Evolutionary conservation across 2,329 filamentous ascomycete species (phyloP).

Genomic region (Penicillium griseofulvum): DNA sequence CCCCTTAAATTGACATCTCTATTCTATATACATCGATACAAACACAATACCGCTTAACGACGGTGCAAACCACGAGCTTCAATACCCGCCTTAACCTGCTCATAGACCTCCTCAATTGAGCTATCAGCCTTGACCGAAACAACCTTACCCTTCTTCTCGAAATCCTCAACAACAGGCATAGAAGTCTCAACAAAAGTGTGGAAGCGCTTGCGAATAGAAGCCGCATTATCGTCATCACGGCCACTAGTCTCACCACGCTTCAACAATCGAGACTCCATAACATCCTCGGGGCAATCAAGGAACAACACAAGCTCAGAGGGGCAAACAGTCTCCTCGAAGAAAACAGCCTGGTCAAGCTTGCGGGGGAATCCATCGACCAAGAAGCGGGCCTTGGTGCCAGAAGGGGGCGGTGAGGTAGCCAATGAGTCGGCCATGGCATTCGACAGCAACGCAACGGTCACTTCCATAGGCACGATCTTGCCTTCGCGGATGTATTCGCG

Average conservation of each 20-base stretch:
- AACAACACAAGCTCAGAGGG: conserved; percentile 84
- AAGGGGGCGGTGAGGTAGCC: conserved; percentile 38
- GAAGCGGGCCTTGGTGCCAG: conserved; percentile 64
- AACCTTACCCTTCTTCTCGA: conserved; percentile 71
- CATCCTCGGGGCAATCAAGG: conserved; percentile 86
- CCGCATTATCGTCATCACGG: conserved; percentile 86
- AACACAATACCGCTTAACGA: conserved; percentile 16
- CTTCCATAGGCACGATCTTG: conserved; percentile 97
- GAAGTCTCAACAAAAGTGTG: conserved; percentile 90
- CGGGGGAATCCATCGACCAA: conserved; percentile 81
- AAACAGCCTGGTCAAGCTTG: conserved; percentile 93
- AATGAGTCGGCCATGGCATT: conserved; percentile 82
- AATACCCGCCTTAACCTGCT: conserved; percentile 51
- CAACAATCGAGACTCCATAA: conserved; percentile 79
- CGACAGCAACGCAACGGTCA: conserved; percentile 88
- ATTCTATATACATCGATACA: conserved; percentile 7
- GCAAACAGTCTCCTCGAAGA: conserved; percentile 88
- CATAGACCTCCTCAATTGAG: conserved; percentile 63
- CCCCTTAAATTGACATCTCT: neutral
- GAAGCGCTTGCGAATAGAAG: conserved; percentile 96
- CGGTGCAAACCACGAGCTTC: conserved; percentile 41
- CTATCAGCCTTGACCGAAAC: conserved; percentile 74
- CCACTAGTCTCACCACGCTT: conserved; percentile 92
- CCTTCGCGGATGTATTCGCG: conserved; percentile 90
- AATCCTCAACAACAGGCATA: conserved; percentile 94